Evolutionary conservation across 495 filamentous ascomycete species (phyloP), one percentile per base, ranked within the genome.

Genomic region (Astrothelium macrocarpum): DNA sequence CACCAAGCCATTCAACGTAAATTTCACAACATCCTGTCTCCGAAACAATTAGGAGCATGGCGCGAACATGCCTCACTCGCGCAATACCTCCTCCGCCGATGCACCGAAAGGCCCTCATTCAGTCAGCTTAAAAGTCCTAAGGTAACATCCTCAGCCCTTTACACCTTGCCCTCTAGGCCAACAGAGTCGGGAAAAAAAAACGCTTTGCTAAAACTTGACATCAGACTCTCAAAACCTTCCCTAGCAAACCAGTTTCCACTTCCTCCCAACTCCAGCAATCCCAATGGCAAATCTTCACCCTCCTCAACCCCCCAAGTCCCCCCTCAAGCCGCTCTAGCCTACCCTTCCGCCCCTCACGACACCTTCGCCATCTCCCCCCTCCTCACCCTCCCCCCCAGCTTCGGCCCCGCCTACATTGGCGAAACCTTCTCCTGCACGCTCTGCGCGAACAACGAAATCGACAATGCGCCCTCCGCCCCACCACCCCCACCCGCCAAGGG

Each of bases 391-490:
- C 94, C 94, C 5, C 89, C 91, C 1, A 84, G 90, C 3, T 97
- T 98, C 73, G 94, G 91, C 61, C 90, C 89, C 11, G 91, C 92
- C 59, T 97, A 97, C 67, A 92, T 97, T 46, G 94, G 94, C 64
- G 92, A 97, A 78, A 91, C 89, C 1, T 98, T 98, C 74, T 84
- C 84, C 59, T 98, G 94, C 76, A 94, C 92, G 1, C 82, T 98
- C 26, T 95, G 91, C 77, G 92, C 89, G 10, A 97, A 94, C 78
- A 94, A 96, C 73, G 93, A 96, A 69, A 78, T 90, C 1, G 49
- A 56, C 49, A 56, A 56, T 25, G 25, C 49, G 10, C 49, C 49
- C 29, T 29, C 64, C 74, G 67, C 67, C 0, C 63, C 69, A 0
- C 62, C 32, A 14, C 65, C 71, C 26, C 32, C 62, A 5, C 56